Evolutionary conservation across 164 flowering plant species (phyloP).

Genomic region (grape (Vitis vinifera)): DNA sequence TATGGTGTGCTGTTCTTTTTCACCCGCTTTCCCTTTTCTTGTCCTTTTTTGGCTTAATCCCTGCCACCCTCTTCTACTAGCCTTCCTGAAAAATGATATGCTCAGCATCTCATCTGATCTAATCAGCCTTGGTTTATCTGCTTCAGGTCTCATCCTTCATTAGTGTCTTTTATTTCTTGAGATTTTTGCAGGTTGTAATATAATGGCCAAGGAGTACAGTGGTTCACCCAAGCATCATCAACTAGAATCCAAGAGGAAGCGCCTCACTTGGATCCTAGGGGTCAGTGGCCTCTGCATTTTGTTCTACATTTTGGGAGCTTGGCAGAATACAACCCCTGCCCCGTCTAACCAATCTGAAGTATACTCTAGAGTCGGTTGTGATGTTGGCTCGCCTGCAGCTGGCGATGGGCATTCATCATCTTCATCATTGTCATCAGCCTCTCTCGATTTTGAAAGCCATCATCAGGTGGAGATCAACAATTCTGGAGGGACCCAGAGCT

Average conservation of each 20-base stretch:
- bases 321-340: constrained; percentile 52
- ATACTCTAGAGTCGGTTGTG: constrained; percentile 35
- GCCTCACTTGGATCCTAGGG: constrained; percentile 66
- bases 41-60: no score
- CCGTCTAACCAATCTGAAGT: constrained; percentile 35
- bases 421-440: constrained; percentile 16
- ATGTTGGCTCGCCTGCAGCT: constrained; percentile 5
- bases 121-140: no score
- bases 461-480: constrained; percentile 52
- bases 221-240: constrained; percentile 84
- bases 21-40: no score
- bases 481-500: constrained; percentile 16
- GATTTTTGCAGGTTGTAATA: no score
- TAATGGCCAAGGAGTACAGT: constrained; percentile 75
- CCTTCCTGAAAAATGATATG: no score
- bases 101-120: no score
- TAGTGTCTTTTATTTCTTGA: no score
- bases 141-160: no score
- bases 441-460: constrained; percentile 76
- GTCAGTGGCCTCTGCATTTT: constrained; percentile 79
- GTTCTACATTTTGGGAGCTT: constrained; percentile 81
- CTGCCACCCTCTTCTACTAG: no score
- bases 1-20: no score
- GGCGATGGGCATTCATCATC: constrained; percentile 9
- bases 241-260: constrained; percentile 56